phyloP scores from a whole-genome alignment of 2,329 filamentous ascomycete genomes.

The Fusarium compactum region DNA sequence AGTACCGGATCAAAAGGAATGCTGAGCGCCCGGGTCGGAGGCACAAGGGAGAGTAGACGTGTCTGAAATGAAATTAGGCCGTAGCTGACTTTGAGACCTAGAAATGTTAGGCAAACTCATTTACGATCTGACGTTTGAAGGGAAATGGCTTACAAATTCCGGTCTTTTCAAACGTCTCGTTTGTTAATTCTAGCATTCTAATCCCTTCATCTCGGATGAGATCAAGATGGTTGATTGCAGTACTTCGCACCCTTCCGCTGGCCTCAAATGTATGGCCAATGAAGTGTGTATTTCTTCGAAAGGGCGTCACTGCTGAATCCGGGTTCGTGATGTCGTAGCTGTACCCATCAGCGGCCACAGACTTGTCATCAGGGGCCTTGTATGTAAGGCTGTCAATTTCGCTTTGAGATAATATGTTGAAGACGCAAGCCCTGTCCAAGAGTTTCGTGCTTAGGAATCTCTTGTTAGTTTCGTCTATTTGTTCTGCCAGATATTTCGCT shows the following conservation, averaged over 20 bases:
- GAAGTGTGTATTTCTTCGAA: neutral
- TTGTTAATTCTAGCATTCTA: too few relatives aligned
- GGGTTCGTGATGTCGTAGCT: too few relatives aligned
- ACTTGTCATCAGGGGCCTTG: rapidly evolving
- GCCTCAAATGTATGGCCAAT: neutral
- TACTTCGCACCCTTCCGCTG: neutral
- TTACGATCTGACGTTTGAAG: rapidly evolving
- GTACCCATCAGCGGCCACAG: too few relatives aligned
- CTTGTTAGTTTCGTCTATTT: neutral
- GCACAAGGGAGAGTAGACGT: neutral
- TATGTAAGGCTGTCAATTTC: too few relatives aligned
- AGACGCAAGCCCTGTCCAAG: neutral
- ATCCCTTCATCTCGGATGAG: neutral
- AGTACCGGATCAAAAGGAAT: neutral
- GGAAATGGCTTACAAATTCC: too few relatives aligned
- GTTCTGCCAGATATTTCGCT: neutral
- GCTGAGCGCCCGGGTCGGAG: neutral
- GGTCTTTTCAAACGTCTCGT: too few relatives aligned
- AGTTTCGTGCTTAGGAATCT: neutral
- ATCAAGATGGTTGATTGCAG: neutral
- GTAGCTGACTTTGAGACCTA: neutral
- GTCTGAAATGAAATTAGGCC: neutral
- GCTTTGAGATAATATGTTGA: neutral
- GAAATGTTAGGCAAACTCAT: neutral
- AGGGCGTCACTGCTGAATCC: neutral